Evolutionary conservation across 1,139 yeast genomes (phyloP).

Genomic region (Ashbya aceris): DNA sequence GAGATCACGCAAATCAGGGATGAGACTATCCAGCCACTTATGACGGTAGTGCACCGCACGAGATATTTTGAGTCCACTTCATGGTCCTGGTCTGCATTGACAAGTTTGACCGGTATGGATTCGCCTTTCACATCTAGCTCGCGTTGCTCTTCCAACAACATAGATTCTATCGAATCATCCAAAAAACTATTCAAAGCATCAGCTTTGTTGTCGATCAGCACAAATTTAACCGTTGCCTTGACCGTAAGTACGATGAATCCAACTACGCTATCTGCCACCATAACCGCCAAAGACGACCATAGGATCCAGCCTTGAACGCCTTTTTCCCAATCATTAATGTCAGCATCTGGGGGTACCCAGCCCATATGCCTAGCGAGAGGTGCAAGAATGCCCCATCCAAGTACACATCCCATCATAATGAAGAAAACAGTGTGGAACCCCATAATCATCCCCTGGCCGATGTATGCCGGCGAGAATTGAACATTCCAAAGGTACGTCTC

Average conservation of each 20-base stretch:
- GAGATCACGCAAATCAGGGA: constrained; percentile 58
- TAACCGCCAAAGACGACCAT: constrained; percentile 87
- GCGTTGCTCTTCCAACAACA: constrained; percentile 27
- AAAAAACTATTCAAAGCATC: constrained; percentile 16
- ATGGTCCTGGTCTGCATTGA: constrained; percentile 25
- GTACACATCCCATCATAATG: constrained; percentile 79
- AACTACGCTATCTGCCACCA: constrained; percentile 87
- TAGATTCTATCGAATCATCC: constrained; percentile 27
- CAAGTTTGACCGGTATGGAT: constrained; percentile 20
- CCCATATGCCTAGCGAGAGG: constrained; percentile 60
- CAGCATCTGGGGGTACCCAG: constrained; percentile 75
- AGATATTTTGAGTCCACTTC: constrained; percentile 42
- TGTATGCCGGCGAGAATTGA: constrained; percentile 94
- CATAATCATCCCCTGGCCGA: constrained; percentile 97
- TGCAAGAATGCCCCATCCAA: constrained; percentile 89
- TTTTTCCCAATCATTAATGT: constrained; percentile 80
- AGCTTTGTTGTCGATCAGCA: constrained; percentile 21
- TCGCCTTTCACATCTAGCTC: constrained; percentile 17
- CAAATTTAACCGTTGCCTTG: constrained; percentile 34
- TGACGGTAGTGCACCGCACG: constrained; percentile 43
- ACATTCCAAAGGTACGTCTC: constrained; percentile 70
- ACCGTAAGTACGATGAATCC: constrained; percentile 60
- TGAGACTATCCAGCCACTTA: constrained; percentile 55
- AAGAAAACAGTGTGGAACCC: constrained; percentile 86
- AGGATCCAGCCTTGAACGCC: constrained; percentile 98